A percentile compares a stretch with the other conserved stretches of the same genome.
These are phyloP conservation scores for Dactylellina haptotyla DNA, from an alignment of 2,329 filamentous ascomycete species.

Conservation along the genomic window DNA sequence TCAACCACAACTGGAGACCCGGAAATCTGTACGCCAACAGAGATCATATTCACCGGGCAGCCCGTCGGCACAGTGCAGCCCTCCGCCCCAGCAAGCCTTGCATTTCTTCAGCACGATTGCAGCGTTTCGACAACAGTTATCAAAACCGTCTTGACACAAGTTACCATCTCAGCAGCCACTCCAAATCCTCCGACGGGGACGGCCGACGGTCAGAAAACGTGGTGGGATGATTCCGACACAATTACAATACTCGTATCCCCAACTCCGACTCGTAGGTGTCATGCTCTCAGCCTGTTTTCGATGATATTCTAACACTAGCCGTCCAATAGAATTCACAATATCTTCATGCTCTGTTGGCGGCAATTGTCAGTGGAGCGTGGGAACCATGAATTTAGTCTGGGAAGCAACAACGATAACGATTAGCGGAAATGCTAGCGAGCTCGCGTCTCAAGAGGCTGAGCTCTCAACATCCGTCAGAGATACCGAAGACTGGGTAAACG, in stretches of 20 bases:
- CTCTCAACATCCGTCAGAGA: constrained; percentile 16
- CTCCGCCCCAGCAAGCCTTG: constrained; percentile 21
- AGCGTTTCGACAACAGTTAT: constrained; percentile 34
- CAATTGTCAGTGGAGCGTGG: constrained; percentile 9
- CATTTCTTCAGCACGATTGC: constrained; percentile 44
- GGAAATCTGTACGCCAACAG: constrained; percentile 21
- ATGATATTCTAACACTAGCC: neutral
- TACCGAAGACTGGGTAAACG: constrained; percentile 33
- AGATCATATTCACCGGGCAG: constrained; percentile 28
- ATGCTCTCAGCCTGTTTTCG: neutral
- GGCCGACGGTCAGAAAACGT: constrained; percentile 37
- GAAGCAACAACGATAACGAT: constrained; percentile 43
- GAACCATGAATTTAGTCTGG: constrained; percentile 39
- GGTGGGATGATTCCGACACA: constrained; percentile 35
- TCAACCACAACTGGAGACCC: neutral
- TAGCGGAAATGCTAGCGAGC: constrained; percentile 32
- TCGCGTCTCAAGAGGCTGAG: constrained; percentile 20
- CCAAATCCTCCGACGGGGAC: constrained; percentile 44
- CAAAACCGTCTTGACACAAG: constrained; percentile 24
- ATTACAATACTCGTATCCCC: constrained; percentile 34
- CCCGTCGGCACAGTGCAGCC: constrained; percentile 10
- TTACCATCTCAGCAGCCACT: constrained; percentile 19
- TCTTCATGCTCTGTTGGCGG: constrained; percentile 12
- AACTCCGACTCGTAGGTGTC: constrained; percentile 36
- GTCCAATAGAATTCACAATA: constrained; percentile 21